Base-by-base conservation (phyloP, 1,284 basidiomycete genomes). In the Albatrellus sp. region DNA sequence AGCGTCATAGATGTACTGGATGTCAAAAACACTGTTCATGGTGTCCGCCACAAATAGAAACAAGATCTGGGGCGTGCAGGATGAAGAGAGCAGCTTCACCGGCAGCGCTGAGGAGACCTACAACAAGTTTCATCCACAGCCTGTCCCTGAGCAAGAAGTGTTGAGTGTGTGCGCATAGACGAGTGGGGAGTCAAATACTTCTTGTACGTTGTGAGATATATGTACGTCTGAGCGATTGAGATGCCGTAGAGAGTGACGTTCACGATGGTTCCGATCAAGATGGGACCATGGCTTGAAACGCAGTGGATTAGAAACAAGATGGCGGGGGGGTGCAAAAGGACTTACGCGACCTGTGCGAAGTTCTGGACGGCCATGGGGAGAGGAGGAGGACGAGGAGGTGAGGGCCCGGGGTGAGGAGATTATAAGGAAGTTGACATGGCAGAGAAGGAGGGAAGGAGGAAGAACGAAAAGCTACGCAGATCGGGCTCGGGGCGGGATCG, bases 171-270 rank as follows among this genome's bases (percentile, higher is more conserved):
- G 29, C 10, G 6, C 24, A 7, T 17, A 30, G 16, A 16, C 12
- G 2, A 30, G 29, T 40, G 19, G 9, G 17, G 38, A 35, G 31
- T 5, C 17, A 49, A 58, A 37, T 40, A 66, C 66, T 56, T 57
- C 49, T 64, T 66, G 48, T 64, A 67, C 14, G 58, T 59, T 5
- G 59, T 61, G 49, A 64, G 63, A 48, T 66, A 68, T 47, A 66
- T 52, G 51, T 65, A 64, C 17, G 63, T 64, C 48, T 68, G 66
- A 8, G 66, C 63, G 46, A 67, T 60, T 53, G 64, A 58, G 37
- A 62, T 62, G 31, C 65, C 65, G 48, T 67, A 68, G 40, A 67
- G 53, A 36, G 67, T 52, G 50, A 63, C 55, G 54, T 67, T 64
- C 53, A 68, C 52, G 39, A 63, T 54, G 46, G 67, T 60, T 30